These are phyloP conservation scores for Thymus quinquecostatus DNA, from an alignment of 257 asterid species.

Conservation along the genomic window DNA sequence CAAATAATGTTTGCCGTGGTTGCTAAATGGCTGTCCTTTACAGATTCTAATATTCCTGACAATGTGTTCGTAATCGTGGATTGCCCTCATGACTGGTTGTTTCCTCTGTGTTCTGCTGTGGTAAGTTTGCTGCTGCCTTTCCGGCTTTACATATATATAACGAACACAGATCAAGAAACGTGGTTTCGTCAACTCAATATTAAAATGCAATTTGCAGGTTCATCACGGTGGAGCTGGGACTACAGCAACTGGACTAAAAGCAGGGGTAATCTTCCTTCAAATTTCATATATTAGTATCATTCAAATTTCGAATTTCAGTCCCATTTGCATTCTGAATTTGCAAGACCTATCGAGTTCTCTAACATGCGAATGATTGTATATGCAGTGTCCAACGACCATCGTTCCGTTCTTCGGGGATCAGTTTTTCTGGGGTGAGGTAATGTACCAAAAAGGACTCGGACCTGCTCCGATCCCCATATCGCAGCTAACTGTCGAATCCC, in stretches of 20 bases:
- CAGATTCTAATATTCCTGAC: conserved; percentile 79
- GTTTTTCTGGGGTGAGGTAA: conserved; percentile 94
- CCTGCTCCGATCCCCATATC: conserved; percentile 91
- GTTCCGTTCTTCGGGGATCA: conserved; percentile 98
- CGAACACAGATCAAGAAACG: neutral
- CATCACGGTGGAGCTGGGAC: conserved; percentile 99
- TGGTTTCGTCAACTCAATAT: conserved; percentile 14
- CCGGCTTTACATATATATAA: neutral
- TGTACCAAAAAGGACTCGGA: conserved; percentile 76
- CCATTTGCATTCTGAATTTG: neutral
- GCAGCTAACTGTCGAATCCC: conserved; percentile 71
- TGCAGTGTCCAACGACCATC: conserved; percentile 97
- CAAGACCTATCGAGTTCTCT: neutral
- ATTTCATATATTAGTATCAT: neutral
- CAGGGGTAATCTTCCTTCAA: conserved; percentile 66
- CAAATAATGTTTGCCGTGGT: neutral
- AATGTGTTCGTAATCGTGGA: conserved; percentile 74
- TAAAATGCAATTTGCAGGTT: conserved; percentile 52
- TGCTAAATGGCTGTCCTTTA: conserved; percentile 24
- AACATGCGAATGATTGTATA: conserved; percentile 22
- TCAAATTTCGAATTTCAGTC: no score
- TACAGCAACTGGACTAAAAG: conserved; percentile 90
- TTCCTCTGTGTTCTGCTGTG: conserved; percentile 97
- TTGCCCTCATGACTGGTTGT: conserved; percentile 99
- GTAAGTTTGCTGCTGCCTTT: conserved; percentile 53